Percentiles rank a stretch among this genome's conserved stretches.
Conservation (phyloP, 2,329 filamentous ascomycete genomes). For the Aspergillus aculeatinus region DNA sequence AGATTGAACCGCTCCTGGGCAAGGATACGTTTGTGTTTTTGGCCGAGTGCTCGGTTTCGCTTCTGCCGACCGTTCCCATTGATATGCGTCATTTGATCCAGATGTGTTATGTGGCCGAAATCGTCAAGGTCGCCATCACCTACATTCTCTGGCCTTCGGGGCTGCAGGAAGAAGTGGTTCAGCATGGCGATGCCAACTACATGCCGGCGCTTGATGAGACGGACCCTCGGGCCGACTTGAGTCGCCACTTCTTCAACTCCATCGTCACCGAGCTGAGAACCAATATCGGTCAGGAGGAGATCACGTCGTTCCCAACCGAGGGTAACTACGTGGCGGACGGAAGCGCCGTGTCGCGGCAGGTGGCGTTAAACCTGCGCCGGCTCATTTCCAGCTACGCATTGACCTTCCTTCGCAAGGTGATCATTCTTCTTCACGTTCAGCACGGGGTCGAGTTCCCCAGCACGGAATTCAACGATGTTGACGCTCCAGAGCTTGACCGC, state of each 20-base stretch:
- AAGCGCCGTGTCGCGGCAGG: constrained; percentile 32
- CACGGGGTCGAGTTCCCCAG: constrained; percentile 85
- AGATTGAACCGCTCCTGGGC: constrained; percentile 41
- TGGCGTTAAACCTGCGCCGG: constrained; percentile 35
- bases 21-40: constrained; percentile 60
- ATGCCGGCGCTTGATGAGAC: constrained; percentile 28
- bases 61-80: constrained; percentile 65
- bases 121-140: constrained; percentile 73
- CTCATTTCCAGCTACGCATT: constrained; percentile 77
- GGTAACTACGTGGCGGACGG: constrained; percentile 41
- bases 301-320: constrained; percentile 37
- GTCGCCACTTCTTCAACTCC: constrained; percentile 40
- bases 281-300: constrained; percentile 36
- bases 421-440: constrained; percentile 80
- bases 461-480: constrained; percentile 61
- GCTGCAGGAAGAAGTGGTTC: constrained; percentile 35
- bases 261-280: constrained; percentile 38
- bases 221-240: constrained; percentile 28
- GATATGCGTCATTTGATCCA: constrained; percentile 78
- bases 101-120: constrained; percentile 85
- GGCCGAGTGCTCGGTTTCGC: constrained; percentile 70
- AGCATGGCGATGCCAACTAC: constrained; percentile 30
- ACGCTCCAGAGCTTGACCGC: constrained; percentile 76
- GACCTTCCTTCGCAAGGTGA: constrained; percentile 82
- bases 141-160: constrained; percentile 47